These are phyloP conservation scores for Aspergillus quadrilineatus DNA, from an alignment of 2,329 filamentous ascomycete species.

Conservation along the genomic window DNA sequence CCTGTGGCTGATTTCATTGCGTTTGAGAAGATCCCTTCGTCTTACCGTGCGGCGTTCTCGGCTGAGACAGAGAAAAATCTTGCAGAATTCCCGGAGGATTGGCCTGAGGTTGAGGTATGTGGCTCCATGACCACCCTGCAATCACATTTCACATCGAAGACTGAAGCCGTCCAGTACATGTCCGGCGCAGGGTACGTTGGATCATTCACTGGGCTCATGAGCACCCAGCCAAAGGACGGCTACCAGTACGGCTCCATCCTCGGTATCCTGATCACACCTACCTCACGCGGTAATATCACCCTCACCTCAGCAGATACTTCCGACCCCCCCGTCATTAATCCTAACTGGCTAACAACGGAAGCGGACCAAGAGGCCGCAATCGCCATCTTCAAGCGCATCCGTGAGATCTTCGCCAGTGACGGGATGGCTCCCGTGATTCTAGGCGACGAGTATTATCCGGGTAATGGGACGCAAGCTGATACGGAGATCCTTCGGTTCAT, in stretches of 20 bases:
- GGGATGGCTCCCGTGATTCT: constrained; percentile 28
- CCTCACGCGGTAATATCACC: constrained; percentile 48
- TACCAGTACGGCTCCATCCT: constrained; percentile 36
- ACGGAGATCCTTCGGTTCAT: constrained; percentile 39
- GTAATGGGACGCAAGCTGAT: constrained; percentile 39
- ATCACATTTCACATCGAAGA: background rate
- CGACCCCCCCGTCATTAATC: constrained; percentile 44
- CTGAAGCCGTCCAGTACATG: constrained; percentile 20
- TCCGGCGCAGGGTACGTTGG: constrained; percentile 20
- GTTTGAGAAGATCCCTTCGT: constrained; percentile 14
- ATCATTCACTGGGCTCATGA: constrained; percentile 12
- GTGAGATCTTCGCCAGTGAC: constrained; percentile 33
- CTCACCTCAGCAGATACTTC: constrained; percentile 37
- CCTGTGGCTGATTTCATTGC: constrained; percentile 5
- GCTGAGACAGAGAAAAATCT: background rate
- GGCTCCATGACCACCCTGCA: too few species aligned
- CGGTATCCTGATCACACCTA: constrained; percentile 40
- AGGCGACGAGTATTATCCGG: constrained; percentile 38
- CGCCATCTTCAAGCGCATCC: constrained; percentile 42
- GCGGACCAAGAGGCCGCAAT: constrained; percentile 47
- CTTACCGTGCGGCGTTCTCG: background rate
- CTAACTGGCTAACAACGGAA: constrained; percentile 45
- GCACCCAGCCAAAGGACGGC: constrained; percentile 19
- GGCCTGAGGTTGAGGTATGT: constrained; percentile 1
- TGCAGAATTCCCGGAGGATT: constrained; percentile 4